phyloP scores from a whole-genome alignment of 2,329 filamentous ascomycete genomes.

The Stemphylium lycopersici region DNA sequence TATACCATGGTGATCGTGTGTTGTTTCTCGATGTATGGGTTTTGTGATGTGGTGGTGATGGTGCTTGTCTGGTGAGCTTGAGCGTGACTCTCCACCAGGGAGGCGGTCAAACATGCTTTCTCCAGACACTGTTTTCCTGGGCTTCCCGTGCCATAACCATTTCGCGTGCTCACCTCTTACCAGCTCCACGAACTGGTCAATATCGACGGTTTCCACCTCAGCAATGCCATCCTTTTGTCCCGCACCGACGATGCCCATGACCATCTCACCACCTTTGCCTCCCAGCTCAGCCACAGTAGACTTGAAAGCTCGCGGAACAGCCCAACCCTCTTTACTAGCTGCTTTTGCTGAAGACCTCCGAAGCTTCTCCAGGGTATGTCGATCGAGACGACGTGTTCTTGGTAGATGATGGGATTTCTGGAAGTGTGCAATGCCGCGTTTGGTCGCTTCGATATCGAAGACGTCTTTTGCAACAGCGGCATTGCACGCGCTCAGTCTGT shows the following conservation, averaged over 20 bases:
- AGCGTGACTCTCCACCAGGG: slow-evolving; percentile 44
- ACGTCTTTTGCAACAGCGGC: slow-evolving; percentile 88
- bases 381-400: slow-evolving; percentile 78
- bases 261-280: slow-evolving; percentile 91
- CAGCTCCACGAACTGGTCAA: slow-evolving; percentile 80
- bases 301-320: slow-evolving; percentile 91
- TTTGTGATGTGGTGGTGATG: slow-evolving; percentile 56
- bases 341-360: slow-evolving; percentile 88
- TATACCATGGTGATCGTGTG: slow-evolving; percentile 37
- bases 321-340: slow-evolving; percentile 87
- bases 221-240: slow-evolving; percentile 88
- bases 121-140: slow-evolving; percentile 64
- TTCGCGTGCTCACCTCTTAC: slow-evolving; percentile 83
- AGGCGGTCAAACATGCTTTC: slow-evolving; percentile 49
- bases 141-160: slow-evolving; percentile 94
- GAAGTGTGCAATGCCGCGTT: slow-evolving; percentile 83
- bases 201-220: slow-evolving; percentile 89
- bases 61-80: slow-evolving; percentile 61
- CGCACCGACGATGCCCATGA: slow-evolving; percentile 87
- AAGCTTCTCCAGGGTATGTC: slow-evolving; percentile 79
- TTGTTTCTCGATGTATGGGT: slow-evolving; percentile 58
- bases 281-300: slow-evolving; percentile 92
- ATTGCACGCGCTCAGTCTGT: slow-evolving; percentile 82
- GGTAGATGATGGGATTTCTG: slow-evolving; percentile 87
- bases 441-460: slow-evolving; percentile 83